These are phyloP conservation scores for Euphorbia lathyris DNA, from an alignment of 345 rosid species.

Conservation along the genomic window DNA sequence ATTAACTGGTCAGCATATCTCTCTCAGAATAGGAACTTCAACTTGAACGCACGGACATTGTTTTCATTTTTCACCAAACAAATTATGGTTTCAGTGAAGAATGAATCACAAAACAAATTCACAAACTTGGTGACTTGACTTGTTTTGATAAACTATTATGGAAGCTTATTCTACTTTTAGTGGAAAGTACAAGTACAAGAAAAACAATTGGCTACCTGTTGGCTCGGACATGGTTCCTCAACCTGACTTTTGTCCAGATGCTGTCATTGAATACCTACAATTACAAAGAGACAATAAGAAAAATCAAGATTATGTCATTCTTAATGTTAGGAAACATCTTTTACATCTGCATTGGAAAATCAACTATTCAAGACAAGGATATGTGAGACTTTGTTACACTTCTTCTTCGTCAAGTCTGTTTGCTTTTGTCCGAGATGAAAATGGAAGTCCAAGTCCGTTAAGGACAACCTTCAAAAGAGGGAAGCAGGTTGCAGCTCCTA, in stretches of 20 bases:
- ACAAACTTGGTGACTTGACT: constrained; percentile 54
- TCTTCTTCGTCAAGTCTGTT: constrained; percentile 54
- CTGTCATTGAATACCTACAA: constrained; percentile 41
- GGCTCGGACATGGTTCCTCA: constrained; percentile 36
- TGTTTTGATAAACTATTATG: constrained; percentile 36
- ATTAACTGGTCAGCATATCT: no score
- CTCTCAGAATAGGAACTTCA: constrained; percentile 37
- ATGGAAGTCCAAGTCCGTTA: constrained; percentile 4
- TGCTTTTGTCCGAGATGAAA: constrained; percentile 26
- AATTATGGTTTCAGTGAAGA: constrained; percentile 74
- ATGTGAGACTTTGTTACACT: constrained; percentile 41
- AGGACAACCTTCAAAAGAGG: constrained; percentile 53
- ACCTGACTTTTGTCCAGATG: constrained; percentile 51
- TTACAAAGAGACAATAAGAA: no score
- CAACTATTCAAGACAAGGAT: constrained; percentile 25
- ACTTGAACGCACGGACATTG: no score
- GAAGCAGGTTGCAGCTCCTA: constrained; percentile 35
- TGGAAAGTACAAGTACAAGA: constrained; percentile 10
- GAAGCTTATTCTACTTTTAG: constrained; percentile 26
- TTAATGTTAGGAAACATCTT: constrained; percentile 52
- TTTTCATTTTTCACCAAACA: constrained; percentile 54
- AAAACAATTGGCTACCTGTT: constrained; percentile 40
- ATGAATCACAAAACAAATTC: constrained; percentile 41
- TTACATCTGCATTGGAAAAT: constrained; percentile 52
- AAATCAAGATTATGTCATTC: background rate